Evolutionary conservation across 2,329 filamentous ascomycete genomes (phyloP).

Genomic region (Xylariaceae sp.): DNA sequence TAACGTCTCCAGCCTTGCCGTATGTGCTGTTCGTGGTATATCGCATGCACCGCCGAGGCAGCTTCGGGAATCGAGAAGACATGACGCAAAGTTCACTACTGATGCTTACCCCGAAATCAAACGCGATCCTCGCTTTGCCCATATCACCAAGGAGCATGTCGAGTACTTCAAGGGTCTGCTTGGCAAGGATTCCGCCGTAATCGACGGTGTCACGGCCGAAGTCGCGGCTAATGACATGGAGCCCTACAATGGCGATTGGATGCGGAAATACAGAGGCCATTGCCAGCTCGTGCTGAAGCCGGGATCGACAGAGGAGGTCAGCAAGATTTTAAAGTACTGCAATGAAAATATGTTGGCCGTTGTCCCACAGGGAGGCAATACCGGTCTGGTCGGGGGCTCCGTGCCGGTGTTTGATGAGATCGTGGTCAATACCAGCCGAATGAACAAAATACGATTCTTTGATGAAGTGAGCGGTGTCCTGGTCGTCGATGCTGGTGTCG

Average conservation of each 20-base stretch:
- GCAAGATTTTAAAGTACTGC: slow-evolving; percentile 90
- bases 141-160: slow-evolving; percentile 78
- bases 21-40: slow-evolving; percentile 26
- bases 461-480: slow-evolving; percentile 91
- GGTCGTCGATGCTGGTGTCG: slow-evolving; percentile 87
- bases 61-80: slow-evolving; percentile 30
- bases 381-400: slow-evolving; percentile 90
- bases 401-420: slow-evolving; percentile 99
- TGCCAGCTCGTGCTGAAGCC: slow-evolving; percentile 86
- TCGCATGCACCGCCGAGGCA: slow-evolving; percentile 33
- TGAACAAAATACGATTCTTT: slow-evolving; percentile 90
- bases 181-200: slow-evolving; percentile 74
- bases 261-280: slow-evolving; percentile 96
- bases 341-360: slow-evolving; percentile 91
- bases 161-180: slow-evolving; percentile 80
- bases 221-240: slow-evolving; percentile 76
- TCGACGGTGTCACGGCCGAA: slow-evolving; percentile 80
- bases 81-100: slow-evolving; percentile 73
- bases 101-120: slow-evolving; percentile 84
- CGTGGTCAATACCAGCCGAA: slow-evolving; percentile 83
- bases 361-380: slow-evolving; percentile 96
- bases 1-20: slow-evolving; percentile 5
- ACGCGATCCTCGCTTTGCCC: slow-evolving; percentile 74
- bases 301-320: slow-evolving; percentile 81
- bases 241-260: slow-evolving; percentile 96